A percentile compares a stretch with the other conserved stretches of the same genome.
Conservation (phyloP, 2,329 filamentous ascomycete genomes). For the Penicillium italicum region DNA sequence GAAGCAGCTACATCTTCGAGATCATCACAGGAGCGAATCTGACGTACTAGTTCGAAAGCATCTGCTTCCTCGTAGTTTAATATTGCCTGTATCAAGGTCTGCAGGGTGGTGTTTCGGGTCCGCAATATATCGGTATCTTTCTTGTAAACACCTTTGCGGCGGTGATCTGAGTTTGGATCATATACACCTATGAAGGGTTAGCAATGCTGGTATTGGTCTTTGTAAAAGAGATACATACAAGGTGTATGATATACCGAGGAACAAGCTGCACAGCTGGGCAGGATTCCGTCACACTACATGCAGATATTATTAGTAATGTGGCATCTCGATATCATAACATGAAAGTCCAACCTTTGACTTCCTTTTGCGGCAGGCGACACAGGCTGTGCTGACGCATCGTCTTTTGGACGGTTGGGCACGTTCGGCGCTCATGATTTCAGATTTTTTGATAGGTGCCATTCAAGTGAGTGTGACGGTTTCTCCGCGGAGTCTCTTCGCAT, state of each 20-base stretch:
- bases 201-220: background rate
- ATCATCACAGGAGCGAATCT: slow-evolving; percentile 82
- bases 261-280: slow-evolving; percentile 92
- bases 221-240: slow-evolving; percentile 28
- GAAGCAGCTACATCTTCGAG: slow-evolving; percentile 62
- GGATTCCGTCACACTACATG: slow-evolving; percentile 74
- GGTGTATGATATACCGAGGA: slow-evolving; percentile 72
- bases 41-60: slow-evolving; percentile 72
- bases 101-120: slow-evolving; percentile 79
- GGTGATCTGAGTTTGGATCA: slow-evolving; percentile 92
- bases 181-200: slow-evolving; percentile 68
- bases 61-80: slow-evolving; percentile 87
- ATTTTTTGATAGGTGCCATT: slow-evolving; percentile 9
- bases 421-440: slow-evolving; percentile 31
- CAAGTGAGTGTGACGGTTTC: slow-evolving; percentile 9
- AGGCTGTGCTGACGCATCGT: slow-evolving; percentile 79
- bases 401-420: slow-evolving; percentile 52
- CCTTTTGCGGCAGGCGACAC: slow-evolving; percentile 71
- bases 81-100: slow-evolving; percentile 89
- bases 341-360: slow-evolving; percentile 61
- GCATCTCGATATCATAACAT: background rate
- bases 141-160: slow-evolving; percentile 93
- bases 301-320: slow-evolving; percentile 6
- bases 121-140: slow-evolving; percentile 88
- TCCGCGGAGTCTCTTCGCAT: slow-evolving; percentile 23